A percentile compares a stretch with the other conserved stretches of the same genome.
These are phyloP conservation scores for Beauveria rudraprayagi DNA, from an alignment of 2,329 filamentous ascomycete genomes.

Conservation along the genomic window DNA sequence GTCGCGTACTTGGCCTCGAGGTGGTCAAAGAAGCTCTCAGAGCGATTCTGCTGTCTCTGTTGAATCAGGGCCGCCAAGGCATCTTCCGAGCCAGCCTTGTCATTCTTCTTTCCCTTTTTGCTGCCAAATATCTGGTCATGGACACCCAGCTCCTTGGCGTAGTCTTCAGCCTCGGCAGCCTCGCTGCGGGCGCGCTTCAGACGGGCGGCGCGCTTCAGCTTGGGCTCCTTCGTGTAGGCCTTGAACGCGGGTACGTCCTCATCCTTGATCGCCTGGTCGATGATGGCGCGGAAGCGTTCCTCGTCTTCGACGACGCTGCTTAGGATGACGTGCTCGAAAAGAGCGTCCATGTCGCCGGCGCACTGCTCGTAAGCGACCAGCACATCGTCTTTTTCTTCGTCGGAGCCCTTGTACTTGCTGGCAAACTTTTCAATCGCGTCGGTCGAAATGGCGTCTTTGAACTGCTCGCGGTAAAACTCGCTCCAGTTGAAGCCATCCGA, in stretches of 20 bases:
- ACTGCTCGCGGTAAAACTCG: constrained; percentile 82
- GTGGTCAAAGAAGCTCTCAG: constrained; percentile 57
- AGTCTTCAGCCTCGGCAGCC: constrained; percentile 62
- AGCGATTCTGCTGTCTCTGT: constrained; percentile 57
- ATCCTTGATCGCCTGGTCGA: constrained; percentile 68
- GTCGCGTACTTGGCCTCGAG: constrained; percentile 70
- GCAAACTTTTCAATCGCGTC: constrained; percentile 71
- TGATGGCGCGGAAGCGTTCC: constrained; percentile 70
- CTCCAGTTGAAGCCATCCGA: constrained; percentile 82
- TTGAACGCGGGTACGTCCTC: constrained; percentile 59
- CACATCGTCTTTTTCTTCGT: constrained; percentile 75
- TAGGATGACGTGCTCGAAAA: constrained; percentile 83
- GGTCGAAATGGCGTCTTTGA: constrained; percentile 63
- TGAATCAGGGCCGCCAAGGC: constrained; percentile 67
- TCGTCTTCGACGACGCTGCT: constrained; percentile 80
- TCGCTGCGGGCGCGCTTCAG: constrained; percentile 58
- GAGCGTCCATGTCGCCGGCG: constrained; percentile 65
- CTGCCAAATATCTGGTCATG: constrained; percentile 59
- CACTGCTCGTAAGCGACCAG: constrained; percentile 65
- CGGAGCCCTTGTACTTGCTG: constrained; percentile 71
- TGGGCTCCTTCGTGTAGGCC: constrained; percentile 67
- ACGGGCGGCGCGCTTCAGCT: constrained; percentile 52
- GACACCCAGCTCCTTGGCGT: constrained; percentile 67
- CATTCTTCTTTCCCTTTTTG: constrained; percentile 39
- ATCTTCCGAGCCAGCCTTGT: constrained; percentile 34